Evolutionary conservation across 163 green algal genomes (phyloP), one percentile per base, ranked within the genome.

Genomic region (Chloroidium sp.): DNA sequence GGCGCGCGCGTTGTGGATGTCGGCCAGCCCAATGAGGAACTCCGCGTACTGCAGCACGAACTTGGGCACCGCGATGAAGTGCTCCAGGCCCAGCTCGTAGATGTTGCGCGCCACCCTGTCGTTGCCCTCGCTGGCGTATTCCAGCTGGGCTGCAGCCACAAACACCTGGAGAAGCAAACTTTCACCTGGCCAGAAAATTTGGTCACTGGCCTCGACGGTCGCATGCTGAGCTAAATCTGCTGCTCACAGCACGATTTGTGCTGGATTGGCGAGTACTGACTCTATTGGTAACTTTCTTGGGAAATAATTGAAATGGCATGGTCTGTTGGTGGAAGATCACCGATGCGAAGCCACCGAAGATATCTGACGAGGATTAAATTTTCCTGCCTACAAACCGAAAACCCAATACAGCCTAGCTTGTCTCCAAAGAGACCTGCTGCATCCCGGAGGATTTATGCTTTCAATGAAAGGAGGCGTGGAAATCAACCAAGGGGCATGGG

Each of bases 21-120:
- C 95, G 12, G 90, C 92, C 6, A 80, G 61, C 72, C 80, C 82
- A 2, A 80, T 59, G 60, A 91, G 85, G 79, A 92, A 93, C 14
- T 84, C 69, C 0, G 84, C 78, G 74, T 92, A 95, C 1, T 86
- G 61, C 69, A 95, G 80, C 4, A 97, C 88, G 82, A 93, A 97
- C 2, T 87, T 85, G 1, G 94, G 88, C 75, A 90, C 83, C 62
- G 75, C 80, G 60, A 93, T 80, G 83, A 79, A 92, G 81, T 86
- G 90, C 69, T 94, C 87, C 61, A 97, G 85, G 0, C 95, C 95
- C 85, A 97, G 90, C 83, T 98, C 94, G 74, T 95, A 95, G 75
- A 98, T 93, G 84, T 97, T 97, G 59, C 91, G 87, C 1, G 94
- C 90, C 2, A 95, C 90, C 69, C 88, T 85, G 61, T 92, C 88